Percentiles rank a stretch among this genome's conserved stretches.
Conservation (phyloP, 2,329 filamentous ascomycete genomes). For the Colletotrichum australisinense region DNA sequence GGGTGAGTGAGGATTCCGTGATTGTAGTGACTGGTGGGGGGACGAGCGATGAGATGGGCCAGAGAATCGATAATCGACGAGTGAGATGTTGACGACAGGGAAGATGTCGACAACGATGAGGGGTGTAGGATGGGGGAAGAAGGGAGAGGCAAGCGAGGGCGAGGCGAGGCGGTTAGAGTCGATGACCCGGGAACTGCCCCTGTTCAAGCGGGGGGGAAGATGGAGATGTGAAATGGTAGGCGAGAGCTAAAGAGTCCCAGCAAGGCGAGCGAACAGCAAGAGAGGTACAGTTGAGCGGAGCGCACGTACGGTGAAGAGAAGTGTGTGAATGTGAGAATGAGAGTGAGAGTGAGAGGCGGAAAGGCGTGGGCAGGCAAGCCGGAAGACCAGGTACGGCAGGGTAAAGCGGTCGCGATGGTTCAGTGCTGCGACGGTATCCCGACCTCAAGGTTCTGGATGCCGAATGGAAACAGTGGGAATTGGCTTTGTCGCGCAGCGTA, state of each 20-base stretch:
- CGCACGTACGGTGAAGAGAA: background rate
- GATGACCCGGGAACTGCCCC: slow-evolving; percentile 10
- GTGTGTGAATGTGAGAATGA: background rate
- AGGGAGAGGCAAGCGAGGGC: slow-evolving; percentile 11
- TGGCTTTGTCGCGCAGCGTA: slow-evolving; percentile 16
- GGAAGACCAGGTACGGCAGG: slow-evolving; percentile 4
- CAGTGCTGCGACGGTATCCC: slow-evolving; percentile 26
- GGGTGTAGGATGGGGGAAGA: background rate
- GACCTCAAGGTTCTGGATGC: slow-evolving; percentile 18
- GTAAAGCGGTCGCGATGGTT: slow-evolving; percentile 11
- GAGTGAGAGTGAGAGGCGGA: background rate
- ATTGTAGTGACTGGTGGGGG: slow-evolving; percentile 4
- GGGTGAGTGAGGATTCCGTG: background rate
- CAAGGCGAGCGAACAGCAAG: background rate
- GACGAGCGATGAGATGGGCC: slow-evolving; percentile 1
- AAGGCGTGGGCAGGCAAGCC: slow-evolving; percentile 1
- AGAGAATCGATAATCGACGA: slow-evolving; percentile 1
- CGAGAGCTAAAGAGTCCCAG: background rate
- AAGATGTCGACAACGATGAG: slow-evolving; percentile 31
- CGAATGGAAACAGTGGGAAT: slow-evolving; percentile 25
- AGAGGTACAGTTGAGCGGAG: background rate
- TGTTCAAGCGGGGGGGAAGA: background rate
- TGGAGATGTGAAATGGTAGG: background rate
- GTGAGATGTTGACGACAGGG: slow-evolving; percentile 30
- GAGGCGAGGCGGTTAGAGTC: slow-evolving; percentile 11